These are phyloP conservation scores for Bruguiera sexangula DNA, from an alignment of 345 rosid genomes.

Conservation along the genomic window DNA sequence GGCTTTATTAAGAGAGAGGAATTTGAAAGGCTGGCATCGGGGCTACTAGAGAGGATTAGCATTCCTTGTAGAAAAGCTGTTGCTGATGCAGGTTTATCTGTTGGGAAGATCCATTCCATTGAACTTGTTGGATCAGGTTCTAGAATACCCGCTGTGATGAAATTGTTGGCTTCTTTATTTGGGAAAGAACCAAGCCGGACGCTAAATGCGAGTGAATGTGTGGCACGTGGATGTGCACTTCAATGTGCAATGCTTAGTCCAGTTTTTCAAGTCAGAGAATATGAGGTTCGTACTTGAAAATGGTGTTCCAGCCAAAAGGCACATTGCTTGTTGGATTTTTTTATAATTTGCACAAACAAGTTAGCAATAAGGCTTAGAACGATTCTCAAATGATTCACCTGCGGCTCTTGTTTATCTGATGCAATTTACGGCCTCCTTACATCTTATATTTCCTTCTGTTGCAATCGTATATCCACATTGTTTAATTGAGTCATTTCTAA, in stretches of 20 bases:
- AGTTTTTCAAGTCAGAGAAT: conserved; percentile 51
- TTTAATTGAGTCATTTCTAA: background rate
- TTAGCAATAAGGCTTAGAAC: background rate
- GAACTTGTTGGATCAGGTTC: conserved; percentile 68
- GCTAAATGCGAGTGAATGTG: conserved; percentile 60
- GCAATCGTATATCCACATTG: background rate
- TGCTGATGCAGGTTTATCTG: conserved; percentile 40
- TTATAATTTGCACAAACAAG: background rate
- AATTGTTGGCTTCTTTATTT: conserved; percentile 43
- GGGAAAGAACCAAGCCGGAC: conserved; percentile 52
- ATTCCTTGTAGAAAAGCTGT: conserved; percentile 49
- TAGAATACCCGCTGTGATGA: conserved; percentile 52
- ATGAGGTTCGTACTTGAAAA: conserved; percentile 42
- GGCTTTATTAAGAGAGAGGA: conserved; percentile 60
- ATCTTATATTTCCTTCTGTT: background rate
- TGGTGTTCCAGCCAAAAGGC: background rate
- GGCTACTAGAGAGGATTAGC: conserved; percentile 36
- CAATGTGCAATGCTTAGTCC: conserved; percentile 71
- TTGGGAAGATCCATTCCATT: conserved; percentile 45
- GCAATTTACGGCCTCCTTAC: background rate
- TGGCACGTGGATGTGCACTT: conserved; percentile 63
- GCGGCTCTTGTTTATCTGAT: background rate
- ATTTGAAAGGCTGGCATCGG: conserved; percentile 50
- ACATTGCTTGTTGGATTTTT: background rate
- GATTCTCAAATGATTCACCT: no score